These are phyloP conservation scores for Wallacemonas sp. DNA, from an alignment of 208 protist genomes.

Conservation along the genomic window DNA sequence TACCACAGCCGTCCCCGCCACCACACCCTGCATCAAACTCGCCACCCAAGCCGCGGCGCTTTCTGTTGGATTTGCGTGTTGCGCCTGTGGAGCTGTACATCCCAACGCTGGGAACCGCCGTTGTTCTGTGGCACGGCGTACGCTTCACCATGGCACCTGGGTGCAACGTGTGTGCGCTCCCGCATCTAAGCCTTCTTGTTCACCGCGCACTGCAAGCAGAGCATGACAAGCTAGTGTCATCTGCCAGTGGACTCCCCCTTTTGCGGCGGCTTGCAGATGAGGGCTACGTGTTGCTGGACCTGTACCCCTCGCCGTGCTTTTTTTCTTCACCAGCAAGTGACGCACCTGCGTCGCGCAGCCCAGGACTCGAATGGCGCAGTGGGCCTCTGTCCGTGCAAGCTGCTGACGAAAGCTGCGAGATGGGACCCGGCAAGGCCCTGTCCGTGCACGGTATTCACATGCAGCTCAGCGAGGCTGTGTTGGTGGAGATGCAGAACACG, in stretches of 20 bases:
- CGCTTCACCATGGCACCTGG: slow-evolving; percentile 19
- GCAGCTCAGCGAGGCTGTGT: slow-evolving; percentile 8
- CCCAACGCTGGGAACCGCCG: slow-evolving; percentile 28
- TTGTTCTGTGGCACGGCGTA: slow-evolving; percentile 47
- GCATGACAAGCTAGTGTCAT: not conserved
- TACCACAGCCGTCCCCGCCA: not conserved
- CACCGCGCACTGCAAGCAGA: slow-evolving; percentile 13
- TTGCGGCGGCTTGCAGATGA: slow-evolving; percentile 11
- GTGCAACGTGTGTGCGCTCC: slow-evolving; percentile 21
- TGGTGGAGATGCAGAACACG: slow-evolving; percentile 9
- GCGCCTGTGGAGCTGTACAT: slow-evolving; percentile 39
- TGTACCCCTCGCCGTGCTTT: not conserved
- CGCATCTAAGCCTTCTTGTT: slow-evolving; percentile 5
- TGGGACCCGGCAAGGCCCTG: not conserved
- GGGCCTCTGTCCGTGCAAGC: not conserved
- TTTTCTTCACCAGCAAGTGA: not conserved
- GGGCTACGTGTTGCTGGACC: slow-evolving; percentile 9
- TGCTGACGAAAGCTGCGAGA: not conserved
- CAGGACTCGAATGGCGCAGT: slow-evolving; percentile 5
- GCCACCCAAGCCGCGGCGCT: slow-evolving; percentile 18
- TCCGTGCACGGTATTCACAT: not conserved
- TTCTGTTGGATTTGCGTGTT: slow-evolving; percentile 30
- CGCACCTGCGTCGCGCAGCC: not conserved
- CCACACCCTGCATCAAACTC: slow-evolving; percentile 3
- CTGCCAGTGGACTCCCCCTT: not conserved